Conservation (phyloP, 2,329 filamentous ascomycete species). For the Alternaria hordeiaustralica region DNA sequence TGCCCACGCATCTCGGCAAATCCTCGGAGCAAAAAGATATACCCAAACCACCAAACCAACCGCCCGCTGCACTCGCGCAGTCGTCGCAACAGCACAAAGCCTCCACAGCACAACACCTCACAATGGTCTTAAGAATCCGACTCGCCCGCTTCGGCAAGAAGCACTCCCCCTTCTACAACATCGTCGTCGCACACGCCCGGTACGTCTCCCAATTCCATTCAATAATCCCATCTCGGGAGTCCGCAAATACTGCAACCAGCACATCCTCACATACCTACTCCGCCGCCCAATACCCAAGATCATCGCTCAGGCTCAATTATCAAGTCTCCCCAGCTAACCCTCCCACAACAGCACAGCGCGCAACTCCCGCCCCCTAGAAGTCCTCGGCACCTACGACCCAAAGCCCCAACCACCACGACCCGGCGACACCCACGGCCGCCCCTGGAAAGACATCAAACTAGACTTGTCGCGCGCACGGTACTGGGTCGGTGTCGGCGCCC, state of each 20-base stretch:
- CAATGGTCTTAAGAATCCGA: conserved; percentile 92
- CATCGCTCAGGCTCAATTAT: too few relatives aligned
- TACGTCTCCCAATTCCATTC: conserved; percentile 51
- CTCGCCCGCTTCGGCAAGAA: conserved; percentile 90
- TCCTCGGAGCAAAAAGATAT: conserved; percentile 21
- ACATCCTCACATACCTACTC: not conserved
- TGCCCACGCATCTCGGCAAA: conserved; percentile 15
- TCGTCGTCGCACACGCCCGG: conserved; percentile 92
- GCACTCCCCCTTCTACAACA: conserved; percentile 95
- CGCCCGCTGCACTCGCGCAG: not conserved
- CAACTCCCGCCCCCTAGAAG: conserved; percentile 88
- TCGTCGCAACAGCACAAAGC: not conserved
- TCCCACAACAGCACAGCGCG: conserved; percentile 86
- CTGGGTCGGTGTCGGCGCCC: conserved; percentile 96
- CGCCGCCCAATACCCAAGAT: not conserved
- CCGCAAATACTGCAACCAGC: not conserved
- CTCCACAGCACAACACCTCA: not conserved
- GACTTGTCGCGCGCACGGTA: conserved; percentile 84
- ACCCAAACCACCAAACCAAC: conserved; percentile 10
- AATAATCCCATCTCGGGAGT: not conserved
- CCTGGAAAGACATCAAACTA: conserved; percentile 90
- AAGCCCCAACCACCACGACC: conserved; percentile 61
- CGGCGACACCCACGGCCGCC: conserved; percentile 61
- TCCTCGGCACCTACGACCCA: conserved; percentile 74
- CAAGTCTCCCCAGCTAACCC: too few relatives aligned